Evolutionary conservation across 345 rosid species (phyloP).

Genomic region (Mercurialis annua): DNA sequence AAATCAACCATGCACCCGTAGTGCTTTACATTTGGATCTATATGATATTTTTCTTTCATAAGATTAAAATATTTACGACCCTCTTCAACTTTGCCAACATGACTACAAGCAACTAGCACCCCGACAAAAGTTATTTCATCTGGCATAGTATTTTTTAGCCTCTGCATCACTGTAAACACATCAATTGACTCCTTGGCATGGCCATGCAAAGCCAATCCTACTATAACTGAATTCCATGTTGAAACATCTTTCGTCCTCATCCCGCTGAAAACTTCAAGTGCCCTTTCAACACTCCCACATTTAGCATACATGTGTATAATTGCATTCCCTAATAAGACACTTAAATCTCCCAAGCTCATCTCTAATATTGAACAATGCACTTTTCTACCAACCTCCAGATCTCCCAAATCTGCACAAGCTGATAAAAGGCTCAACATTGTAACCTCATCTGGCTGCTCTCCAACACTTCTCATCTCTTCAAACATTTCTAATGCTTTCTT

Average conservation of each 20-base stretch:
- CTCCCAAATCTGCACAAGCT: conserved; percentile 59
- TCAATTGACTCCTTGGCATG: conserved; percentile 45
- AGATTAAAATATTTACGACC: conserved; percentile 53
- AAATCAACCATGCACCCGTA: conserved; percentile 73
- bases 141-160: conserved; percentile 41
- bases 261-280: conserved; percentile 49
- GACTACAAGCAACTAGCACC: conserved; percentile 64
- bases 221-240: conserved; percentile 62
- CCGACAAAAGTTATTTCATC: conserved; percentile 64
- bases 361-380: conserved; percentile 44
- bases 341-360: conserved; percentile 23
- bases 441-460: conserved; percentile 62
- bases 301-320: conserved; percentile 67
- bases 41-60: conserved; percentile 42
- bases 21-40: conserved; percentile 62
- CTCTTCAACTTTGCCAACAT: conserved; percentile 54
- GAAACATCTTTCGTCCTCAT: conserved; percentile 54
- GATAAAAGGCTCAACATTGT: conserved; percentile 61
- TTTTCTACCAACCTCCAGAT: conserved; percentile 52
- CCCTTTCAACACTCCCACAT: conserved; percentile 55
- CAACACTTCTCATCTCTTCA: conserved; percentile 62
- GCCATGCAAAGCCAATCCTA: conserved; percentile 67
- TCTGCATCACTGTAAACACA: conserved; percentile 52
- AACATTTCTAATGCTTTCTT: conserved; percentile 47
- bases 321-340: conserved; percentile 53